A percentile compares a stretch with the other conserved stretches of the same genome.
Evolutionary conservation across 2,329 filamentous ascomycete species (phyloP).

Genomic region (Didymella sp.): DNA sequence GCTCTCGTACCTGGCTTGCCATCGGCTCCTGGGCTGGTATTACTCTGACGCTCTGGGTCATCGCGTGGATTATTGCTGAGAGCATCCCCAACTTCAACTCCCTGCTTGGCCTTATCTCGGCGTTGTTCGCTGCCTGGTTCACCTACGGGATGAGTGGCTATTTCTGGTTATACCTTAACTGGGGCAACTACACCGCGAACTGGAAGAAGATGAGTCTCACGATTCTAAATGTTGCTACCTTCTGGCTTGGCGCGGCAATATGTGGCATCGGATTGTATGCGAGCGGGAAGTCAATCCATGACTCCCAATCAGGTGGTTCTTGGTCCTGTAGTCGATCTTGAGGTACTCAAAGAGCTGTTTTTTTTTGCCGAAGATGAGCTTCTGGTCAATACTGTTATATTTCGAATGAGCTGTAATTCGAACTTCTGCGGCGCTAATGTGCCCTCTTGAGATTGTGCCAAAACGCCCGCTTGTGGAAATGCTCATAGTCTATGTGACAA

Average conservation of each 20-base stretch:
- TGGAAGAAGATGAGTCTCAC: constrained; percentile 56
- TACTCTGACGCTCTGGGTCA: constrained; percentile 61
- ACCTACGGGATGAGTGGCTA: constrained; percentile 57
- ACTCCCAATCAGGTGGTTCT: constrained; percentile 24
- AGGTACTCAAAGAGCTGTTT: neutral
- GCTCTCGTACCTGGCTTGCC: constrained; percentile 25
- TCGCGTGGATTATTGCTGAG: constrained; percentile 72
- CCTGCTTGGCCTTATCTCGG: constrained; percentile 65
- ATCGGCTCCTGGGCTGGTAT: constrained; percentile 65
- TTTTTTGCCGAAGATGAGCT: neutral
- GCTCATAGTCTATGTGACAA: constrained; percentile 12
- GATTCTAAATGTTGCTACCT: constrained; percentile 52
- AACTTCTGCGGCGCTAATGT: constrained; percentile 1
- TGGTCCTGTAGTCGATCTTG: constrained; percentile 29
- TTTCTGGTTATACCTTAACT: constrained; percentile 58
- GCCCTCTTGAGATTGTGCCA: neutral
- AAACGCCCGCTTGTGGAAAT: constrained; percentile 16
- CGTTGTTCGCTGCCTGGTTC: constrained; percentile 70
- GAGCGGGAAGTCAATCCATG: constrained; percentile 33
- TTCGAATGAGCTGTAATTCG: neutral
- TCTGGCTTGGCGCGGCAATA: constrained; percentile 38
- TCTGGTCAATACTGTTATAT: neutral
- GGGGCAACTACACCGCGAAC: constrained; percentile 49
- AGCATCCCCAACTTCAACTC: constrained; percentile 72
- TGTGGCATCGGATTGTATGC: constrained; percentile 35